phyloP scores from a whole-genome alignment of 1,139 yeast genomes.

The Candida sanyaensis region DNA sequence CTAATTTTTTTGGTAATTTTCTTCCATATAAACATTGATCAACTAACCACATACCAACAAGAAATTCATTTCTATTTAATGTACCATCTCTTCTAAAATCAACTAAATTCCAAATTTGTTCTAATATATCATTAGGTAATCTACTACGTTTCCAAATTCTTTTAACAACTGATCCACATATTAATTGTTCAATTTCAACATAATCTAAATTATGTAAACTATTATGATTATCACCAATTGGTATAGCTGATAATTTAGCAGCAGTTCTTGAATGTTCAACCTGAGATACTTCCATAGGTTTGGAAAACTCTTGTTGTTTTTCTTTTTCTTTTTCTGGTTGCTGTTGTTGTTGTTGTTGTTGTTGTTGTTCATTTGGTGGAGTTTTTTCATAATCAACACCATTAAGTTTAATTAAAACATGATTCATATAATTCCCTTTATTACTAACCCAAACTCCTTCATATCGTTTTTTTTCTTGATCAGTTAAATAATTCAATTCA shows the following conservation, averaged over 20 bases:
- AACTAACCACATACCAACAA: slow-evolving; percentile 94
- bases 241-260: slow-evolving; percentile 31
- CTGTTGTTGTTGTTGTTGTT: slow-evolving; percentile 14
- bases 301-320: not conserved
- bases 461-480: slow-evolving; percentile 79
- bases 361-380: slow-evolving; percentile 18
- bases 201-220: slow-evolving; percentile 34
- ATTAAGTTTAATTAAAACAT: slow-evolving; percentile 33
- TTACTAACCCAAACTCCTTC: slow-evolving; percentile 95
- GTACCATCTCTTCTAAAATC: slow-evolving; percentile 79
- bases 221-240: slow-evolving; percentile 19
- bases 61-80: slow-evolving; percentile 74
- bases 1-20: slow-evolving; percentile 71
- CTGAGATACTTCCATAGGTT: too few species aligned
- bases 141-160: slow-evolving; percentile 81
- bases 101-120: slow-evolving; percentile 76
- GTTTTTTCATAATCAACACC: slow-evolving; percentile 26
- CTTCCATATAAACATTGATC: slow-evolving; percentile 96
- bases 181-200: slow-evolving; percentile 40
- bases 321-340: too few species aligned
- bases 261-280: slow-evolving; percentile 29
- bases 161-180: slow-evolving; percentile 70
- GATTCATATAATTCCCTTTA: slow-evolving; percentile 60
- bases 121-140: slow-evolving; percentile 62
- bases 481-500: slow-evolving; percentile 60